Evolutionary conservation across 768 basidiomycete genomes (phyloP), one percentile per base, ranked within the genome.

Genomic region (Rhodotorula babjevae): DNA sequence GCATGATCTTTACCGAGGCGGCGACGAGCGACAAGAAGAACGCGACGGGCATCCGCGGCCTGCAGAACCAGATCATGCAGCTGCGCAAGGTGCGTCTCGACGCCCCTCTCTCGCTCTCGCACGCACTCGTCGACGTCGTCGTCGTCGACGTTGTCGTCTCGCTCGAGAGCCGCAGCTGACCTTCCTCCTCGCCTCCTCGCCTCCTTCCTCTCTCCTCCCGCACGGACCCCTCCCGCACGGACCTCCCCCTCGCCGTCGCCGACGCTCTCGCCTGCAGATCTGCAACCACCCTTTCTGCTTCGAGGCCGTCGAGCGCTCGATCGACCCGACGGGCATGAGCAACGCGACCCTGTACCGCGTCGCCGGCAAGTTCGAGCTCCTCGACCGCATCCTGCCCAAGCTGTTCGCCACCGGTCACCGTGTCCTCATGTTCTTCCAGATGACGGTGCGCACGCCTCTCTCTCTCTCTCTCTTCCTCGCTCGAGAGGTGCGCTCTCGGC

Each of bases 381-480:
- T 98, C 27, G 89, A 89, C 76, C 87, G 93, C 57, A 88, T 98
- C 76, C 85, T 99, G 33, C 96, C 96, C 61, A 98, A 98, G 81
- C 90, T 99, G 78, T 97, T 98, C 78, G 82, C 86, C 12, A 92
- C 91, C 12, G 90, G 89, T 9, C 96, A 98, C 83, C 88, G 94
- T 79, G 92, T 95, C 59, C 87, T 99, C 68, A 97, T 99, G 77
- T 98, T 99, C 87, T 98, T 98, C 88, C 96, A 99, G 82, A 97
- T 98, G 96, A 97, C 94, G 25, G 77, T 77, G 36, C 36, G 72
- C n/a, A n/a, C n/a, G n/a, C n/a, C n/a, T n/a, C n/a, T n/a, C n/a
- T n/a, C n/a, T n/a, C n/a, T n/a, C n/a, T n/a, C n/a, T 69, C n/a
- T n/a, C 25, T 42, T 2, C 31, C 8, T 47, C 42, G 87, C 92